A percentile compares a stretch with the other conserved stretches of the same genome.
Evolutionary conservation across 2,329 filamentous ascomycete species (phyloP).

Genomic region (Hymenoscyphus repandus): DNA sequence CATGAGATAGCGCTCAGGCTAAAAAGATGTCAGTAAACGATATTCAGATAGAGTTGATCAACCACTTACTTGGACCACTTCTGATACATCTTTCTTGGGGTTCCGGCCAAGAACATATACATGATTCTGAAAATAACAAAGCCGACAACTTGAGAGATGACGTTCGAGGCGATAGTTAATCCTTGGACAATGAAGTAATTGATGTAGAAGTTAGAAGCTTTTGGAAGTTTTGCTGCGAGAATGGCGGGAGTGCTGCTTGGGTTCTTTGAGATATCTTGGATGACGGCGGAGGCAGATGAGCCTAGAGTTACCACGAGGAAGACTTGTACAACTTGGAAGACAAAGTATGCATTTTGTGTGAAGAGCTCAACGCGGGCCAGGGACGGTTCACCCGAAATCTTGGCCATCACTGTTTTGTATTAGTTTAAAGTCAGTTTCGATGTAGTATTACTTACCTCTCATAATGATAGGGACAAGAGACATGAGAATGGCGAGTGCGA

Average conservation of each 20-base stretch:
- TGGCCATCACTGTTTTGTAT: slow-evolving; percentile 60
- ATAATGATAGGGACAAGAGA: slow-evolving; percentile 79
- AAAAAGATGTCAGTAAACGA: not conserved
- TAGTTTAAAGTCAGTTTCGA: slow-evolving; percentile 6
- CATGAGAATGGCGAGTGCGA: slow-evolving; percentile 79
- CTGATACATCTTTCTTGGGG: slow-evolving; percentile 72
- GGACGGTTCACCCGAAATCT: slow-evolving; percentile 74
- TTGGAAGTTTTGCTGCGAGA: slow-evolving; percentile 70
- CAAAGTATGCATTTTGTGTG: slow-evolving; percentile 87
- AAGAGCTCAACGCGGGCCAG: slow-evolving; percentile 77
- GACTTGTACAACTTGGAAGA: slow-evolving; percentile 84
- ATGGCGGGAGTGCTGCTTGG: slow-evolving; percentile 58
- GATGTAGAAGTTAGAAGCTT: slow-evolving; percentile 89
- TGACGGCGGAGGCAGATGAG: slow-evolving; percentile 70
- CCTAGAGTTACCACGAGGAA: slow-evolving; percentile 83
- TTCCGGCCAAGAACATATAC: slow-evolving; percentile 69
- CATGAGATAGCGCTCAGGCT: slow-evolving; percentile 55
- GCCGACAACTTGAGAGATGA: slow-evolving; percentile 68
- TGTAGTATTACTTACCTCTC: slow-evolving; percentile 49
- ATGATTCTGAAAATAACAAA: slow-evolving; percentile 69
- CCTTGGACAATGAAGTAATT: slow-evolving; percentile 94
- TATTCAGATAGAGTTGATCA: slow-evolving; percentile 43
- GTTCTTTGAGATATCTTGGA: slow-evolving; percentile 55
- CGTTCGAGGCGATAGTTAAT: slow-evolving; percentile 68
- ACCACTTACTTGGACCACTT: slow-evolving; percentile 57